phyloP scores from a whole-genome alignment of 2,329 filamentous ascomycete species.

The Plectosphaerella cucumerina region DNA sequence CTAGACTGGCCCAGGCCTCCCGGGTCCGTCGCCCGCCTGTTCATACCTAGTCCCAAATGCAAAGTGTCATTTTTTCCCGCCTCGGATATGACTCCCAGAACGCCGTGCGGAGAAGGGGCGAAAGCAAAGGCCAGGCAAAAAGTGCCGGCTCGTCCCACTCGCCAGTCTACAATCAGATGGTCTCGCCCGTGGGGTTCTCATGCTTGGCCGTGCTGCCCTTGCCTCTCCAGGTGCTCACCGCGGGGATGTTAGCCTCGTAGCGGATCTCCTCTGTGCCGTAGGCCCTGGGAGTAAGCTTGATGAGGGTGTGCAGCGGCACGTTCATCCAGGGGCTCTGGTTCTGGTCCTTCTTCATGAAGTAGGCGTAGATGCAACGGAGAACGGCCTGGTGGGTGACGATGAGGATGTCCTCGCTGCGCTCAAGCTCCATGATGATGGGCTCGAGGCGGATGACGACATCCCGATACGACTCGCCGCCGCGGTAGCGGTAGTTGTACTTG shows the following conservation, averaged over 20 bases:
- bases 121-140: too few species aligned
- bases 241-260: slow-evolving; percentile 86
- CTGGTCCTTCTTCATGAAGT: slow-evolving; percentile 97
- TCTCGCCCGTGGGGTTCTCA: slow-evolving; percentile 52
- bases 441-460: slow-evolving; percentile 97
- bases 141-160: neutral
- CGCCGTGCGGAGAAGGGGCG: neutral
- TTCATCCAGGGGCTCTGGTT: slow-evolving; percentile 97
- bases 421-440: slow-evolving; percentile 99
- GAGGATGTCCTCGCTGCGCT: slow-evolving; percentile 92
- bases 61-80: neutral
- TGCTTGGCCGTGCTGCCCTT: slow-evolving; percentile 93
- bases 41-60: neutral
- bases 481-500: slow-evolving; percentile 99
- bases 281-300: slow-evolving; percentile 91
- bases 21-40: too few species aligned
- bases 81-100: neutral
- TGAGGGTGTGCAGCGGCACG: slow-evolving; percentile 90
- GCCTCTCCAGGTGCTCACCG: slow-evolving; percentile 92
- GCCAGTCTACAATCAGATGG: slow-evolving; percentile 3
- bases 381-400: slow-evolving; percentile 98
- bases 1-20: neutral
- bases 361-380: slow-evolving; percentile 93
- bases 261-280: slow-evolving; percentile 90
- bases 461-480: slow-evolving; percentile 90